Evolutionary conservation across 1,139 yeast genomes (phyloP).

Genomic region (Blastobotrys apis): DNA sequence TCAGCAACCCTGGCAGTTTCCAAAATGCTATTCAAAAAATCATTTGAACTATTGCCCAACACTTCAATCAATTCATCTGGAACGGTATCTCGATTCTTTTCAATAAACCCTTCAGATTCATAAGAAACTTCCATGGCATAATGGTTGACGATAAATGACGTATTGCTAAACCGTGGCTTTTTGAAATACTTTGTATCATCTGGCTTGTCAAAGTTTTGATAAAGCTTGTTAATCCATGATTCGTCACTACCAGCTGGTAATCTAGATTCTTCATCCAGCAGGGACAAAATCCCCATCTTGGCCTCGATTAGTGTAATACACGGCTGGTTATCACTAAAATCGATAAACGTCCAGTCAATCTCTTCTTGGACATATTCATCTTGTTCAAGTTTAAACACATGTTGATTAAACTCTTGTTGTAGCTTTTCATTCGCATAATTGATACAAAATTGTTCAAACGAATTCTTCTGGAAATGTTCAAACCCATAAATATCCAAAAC

Average conservation of each 20-base stretch:
- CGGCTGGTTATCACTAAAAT: slow-evolving; percentile 95
- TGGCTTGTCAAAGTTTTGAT: slow-evolving; percentile 74
- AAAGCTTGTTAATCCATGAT: slow-evolving; percentile 87
- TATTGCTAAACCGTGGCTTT: slow-evolving; percentile 91
- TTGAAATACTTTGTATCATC: slow-evolving; percentile 79
- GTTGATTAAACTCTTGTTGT: slow-evolving; percentile 97
- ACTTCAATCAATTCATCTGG: slow-evolving; percentile 93
- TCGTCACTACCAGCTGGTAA: slow-evolving; percentile 92
- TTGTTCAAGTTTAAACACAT: slow-evolving; percentile 93
- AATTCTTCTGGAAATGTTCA: slow-evolving; percentile 90
- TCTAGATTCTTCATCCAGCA: slow-evolving; percentile 93
- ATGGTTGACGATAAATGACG: slow-evolving; percentile 85
- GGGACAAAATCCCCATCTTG: slow-evolving; percentile 78
- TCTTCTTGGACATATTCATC: slow-evolving; percentile 90
- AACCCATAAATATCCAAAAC: slow-evolving; percentile 97
- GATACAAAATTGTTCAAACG: slow-evolving; percentile 96
- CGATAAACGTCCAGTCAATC: slow-evolving; percentile 96
- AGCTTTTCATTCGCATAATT: slow-evolving; percentile 96
- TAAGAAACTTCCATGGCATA: slow-evolving; percentile 93
- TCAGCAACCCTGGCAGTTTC: slow-evolving; percentile 59
- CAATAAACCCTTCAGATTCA: slow-evolving; percentile 92
- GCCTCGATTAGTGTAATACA: slow-evolving; percentile 92
- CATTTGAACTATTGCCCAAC: slow-evolving; percentile 63
- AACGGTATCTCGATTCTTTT: slow-evolving; percentile 94
- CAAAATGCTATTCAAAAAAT: slow-evolving; percentile 59